phyloP scores from a whole-genome alignment of 2,329 filamentous ascomycete species.

The Cladophialophora bantiana region DNA sequence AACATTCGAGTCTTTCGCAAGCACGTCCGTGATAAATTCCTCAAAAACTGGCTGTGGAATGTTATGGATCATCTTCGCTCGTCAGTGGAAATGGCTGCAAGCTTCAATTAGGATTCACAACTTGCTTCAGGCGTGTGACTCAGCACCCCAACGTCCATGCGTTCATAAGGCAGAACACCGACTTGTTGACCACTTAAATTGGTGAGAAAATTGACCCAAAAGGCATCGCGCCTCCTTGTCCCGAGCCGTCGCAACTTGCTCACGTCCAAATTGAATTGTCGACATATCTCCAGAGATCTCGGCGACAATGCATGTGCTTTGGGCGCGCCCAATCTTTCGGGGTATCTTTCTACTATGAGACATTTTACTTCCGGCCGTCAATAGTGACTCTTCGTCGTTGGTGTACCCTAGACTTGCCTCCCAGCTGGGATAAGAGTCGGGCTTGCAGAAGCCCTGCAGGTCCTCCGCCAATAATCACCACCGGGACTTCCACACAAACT shows the following conservation, averaged over 20 bases:
- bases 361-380: constrained; percentile 38
- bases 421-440: constrained; percentile 45
- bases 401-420: constrained; percentile 34
- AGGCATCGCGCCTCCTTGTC: constrained; percentile 45
- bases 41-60: constrained; percentile 32
- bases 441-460: constrained; percentile 48
- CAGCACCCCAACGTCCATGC: constrained; percentile 43
- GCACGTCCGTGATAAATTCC: constrained; percentile 24
- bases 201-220: constrained; percentile 53
- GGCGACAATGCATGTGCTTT: constrained; percentile 45
- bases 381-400: background rate
- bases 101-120: background rate
- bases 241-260: constrained; percentile 42
- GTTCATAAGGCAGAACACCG: constrained; percentile 46
- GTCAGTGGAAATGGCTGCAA: background rate
- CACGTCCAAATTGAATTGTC: constrained; percentile 42
- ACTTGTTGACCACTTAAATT: constrained; percentile 48
- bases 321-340: constrained; percentile 41
- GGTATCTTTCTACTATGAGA: constrained; percentile 41
- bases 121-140: constrained; percentile 47
- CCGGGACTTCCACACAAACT: constrained; percentile 39
- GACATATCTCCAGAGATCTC: constrained; percentile 43
- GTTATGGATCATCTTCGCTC: constrained; percentile 33
- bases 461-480: constrained; percentile 50
- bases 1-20: constrained; percentile 27